Conservation (phyloP, 176 grass and related monocot genomes). For the Aegilops sharonensis region DNA sequence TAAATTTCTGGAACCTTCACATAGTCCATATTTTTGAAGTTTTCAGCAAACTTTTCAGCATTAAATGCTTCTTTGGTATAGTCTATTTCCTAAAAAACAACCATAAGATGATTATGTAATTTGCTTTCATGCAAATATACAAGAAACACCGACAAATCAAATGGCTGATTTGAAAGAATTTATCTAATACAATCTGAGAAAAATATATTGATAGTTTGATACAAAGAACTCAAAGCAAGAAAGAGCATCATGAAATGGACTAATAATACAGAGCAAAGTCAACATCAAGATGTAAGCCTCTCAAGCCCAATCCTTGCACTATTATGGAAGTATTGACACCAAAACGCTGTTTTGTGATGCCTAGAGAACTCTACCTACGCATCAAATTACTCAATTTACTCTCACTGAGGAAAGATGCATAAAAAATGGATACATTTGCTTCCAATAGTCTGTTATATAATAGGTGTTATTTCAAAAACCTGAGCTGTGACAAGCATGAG, state of each 20-base stretch:
- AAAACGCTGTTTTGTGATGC: not conserved
- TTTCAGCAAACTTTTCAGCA: conserved; percentile 79
- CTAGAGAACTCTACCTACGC: not conserved
- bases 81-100: conserved; percentile 88
- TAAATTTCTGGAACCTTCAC: conserved; percentile 89
- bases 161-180: not conserved
- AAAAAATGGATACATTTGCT: not conserved
- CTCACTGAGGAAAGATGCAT: not conserved
- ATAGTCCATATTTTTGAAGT: conserved; percentile 86
- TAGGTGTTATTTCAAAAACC: not conserved
- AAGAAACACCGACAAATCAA: conserved; percentile 6
- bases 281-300: not conserved
- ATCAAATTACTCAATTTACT: not conserved
- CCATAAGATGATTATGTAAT: conserved; percentile 26
- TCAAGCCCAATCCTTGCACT: not conserved
- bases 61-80: conserved; percentile 99
- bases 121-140: not conserved
- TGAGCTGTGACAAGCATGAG: conserved; percentile 9
- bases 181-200: not conserved
- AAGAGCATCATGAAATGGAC: not conserved
- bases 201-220: not conserved
- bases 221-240: not conserved
- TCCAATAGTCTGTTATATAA: not conserved
- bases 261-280: not conserved
- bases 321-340: not conserved